Percentiles rank a stretch among this genome's conserved stretches.
phyloP scores from a whole-genome alignment of 129 eudicot genomes.

The Tagetes patula region DNA sequence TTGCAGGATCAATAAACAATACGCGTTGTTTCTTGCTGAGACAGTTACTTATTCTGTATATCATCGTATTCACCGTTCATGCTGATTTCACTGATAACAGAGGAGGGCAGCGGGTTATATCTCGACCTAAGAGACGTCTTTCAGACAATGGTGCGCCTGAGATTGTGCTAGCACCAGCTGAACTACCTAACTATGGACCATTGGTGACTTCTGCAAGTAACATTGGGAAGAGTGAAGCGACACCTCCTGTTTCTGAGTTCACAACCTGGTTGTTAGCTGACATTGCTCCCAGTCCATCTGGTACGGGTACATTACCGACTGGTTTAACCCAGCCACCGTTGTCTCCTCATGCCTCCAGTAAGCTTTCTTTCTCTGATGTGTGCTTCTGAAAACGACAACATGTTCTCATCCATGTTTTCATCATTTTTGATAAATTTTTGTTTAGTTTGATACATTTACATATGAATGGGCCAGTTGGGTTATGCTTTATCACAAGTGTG shows the following conservation, averaged over 20 bases:
- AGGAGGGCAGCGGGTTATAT: slow-evolving; percentile 29
- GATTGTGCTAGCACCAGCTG: slow-evolving; percentile 36
- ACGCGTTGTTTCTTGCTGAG: slow-evolving; percentile 35
- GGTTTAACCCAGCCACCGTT: slow-evolving; percentile 80
- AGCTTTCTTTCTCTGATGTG: slow-evolving; percentile 18
- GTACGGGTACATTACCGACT: slow-evolving; percentile 49
- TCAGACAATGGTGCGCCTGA: slow-evolving; percentile 37
- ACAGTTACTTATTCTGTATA: slow-evolving; percentile 45
- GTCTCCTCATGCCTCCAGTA: slow-evolving; percentile 74
- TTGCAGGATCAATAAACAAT: slow-evolving; percentile 52
- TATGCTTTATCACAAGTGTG: neutral
- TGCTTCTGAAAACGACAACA: neutral
- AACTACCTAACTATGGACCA: slow-evolving; percentile 53
- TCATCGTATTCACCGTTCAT: slow-evolving; percentile 26
- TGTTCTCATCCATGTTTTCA: neutral
- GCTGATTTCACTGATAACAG: slow-evolving; percentile 43
- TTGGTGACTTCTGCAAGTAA: slow-evolving; percentile 29
- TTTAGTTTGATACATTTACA: neutral
- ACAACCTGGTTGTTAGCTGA: slow-evolving; percentile 55
- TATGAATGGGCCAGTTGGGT: neutral
- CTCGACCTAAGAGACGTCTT: slow-evolving; percentile 38
- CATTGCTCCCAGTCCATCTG: slow-evolving; percentile 66
- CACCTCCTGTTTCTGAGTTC: slow-evolving; percentile 44
- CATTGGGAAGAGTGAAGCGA: slow-evolving; percentile 35
- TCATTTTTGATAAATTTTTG: neutral